Evolutionary conservation across 2,329 filamentous ascomycete species (phyloP).

Genomic region (Aureobasidium sp.): DNA sequence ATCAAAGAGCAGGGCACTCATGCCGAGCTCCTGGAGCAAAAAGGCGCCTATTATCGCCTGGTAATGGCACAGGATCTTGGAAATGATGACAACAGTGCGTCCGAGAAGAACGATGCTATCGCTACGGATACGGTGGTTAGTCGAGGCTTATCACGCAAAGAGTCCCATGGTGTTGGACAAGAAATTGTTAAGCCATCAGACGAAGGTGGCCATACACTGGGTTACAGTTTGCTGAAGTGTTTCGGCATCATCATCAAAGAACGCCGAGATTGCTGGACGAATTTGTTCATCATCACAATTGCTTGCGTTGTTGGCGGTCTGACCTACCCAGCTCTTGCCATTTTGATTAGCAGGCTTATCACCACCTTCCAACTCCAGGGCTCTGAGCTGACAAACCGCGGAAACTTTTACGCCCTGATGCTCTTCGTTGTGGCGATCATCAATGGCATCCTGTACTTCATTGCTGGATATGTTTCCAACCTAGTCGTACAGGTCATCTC

Average conservation of each 20-base stretch:
- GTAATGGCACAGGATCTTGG: conserved; percentile 41
- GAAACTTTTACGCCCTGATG: conserved; percentile 82
- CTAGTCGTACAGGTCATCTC: neutral
- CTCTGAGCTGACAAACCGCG: conserved; percentile 54
- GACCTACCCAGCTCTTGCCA: conserved; percentile 65
- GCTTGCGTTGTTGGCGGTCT: conserved; percentile 72
- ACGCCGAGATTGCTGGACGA: conserved; percentile 55
- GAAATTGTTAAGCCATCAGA: neutral
- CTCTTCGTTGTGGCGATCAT: conserved; percentile 52
- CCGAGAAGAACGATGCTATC: neutral
- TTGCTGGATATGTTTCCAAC: conserved; percentile 37
- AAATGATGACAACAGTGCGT: neutral
- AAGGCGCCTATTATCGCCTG: conserved; percentile 33
- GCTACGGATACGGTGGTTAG: neutral
- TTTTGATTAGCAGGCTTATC: conserved; percentile 87
- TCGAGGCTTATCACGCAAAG: neutral
- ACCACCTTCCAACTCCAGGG: conserved; percentile 56
- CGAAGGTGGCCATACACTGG: neutral
- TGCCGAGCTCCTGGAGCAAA: conserved; percentile 27
- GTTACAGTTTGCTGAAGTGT: neutral
- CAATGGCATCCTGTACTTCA: conserved; percentile 35
- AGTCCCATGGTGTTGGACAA: neutral
- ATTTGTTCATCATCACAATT: conserved; percentile 67
- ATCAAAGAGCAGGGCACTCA: conserved; percentile 38
- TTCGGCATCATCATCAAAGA: conserved; percentile 25